These are phyloP conservation scores for Boletus reticuloceps DNA, from an alignment of 768 basidiomycete species.

Conservation along the genomic window DNA sequence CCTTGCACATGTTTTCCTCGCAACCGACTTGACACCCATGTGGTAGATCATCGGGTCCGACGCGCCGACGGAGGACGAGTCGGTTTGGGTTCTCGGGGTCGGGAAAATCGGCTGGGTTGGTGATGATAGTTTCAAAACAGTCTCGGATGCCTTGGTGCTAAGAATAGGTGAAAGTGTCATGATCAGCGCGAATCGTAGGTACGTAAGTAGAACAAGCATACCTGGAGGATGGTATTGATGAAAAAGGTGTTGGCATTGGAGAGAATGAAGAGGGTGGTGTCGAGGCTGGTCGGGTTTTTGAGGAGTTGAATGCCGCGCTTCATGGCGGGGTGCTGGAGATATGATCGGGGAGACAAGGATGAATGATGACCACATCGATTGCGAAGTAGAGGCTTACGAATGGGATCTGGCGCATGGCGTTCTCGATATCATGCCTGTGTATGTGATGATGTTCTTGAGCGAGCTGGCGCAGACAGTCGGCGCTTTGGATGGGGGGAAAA, in stretches of 20 bases:
- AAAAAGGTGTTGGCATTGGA: slow-evolving; percentile 94
- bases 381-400: slow-evolving; percentile 54
- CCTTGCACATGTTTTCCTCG: slow-evolving; percentile 98
- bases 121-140: slow-evolving; percentile 82
- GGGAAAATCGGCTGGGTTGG: slow-evolving; percentile 89
- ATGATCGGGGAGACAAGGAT: neutral
- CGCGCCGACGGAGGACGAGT: slow-evolving; percentile 70
- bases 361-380: neutral
- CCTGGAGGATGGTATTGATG: slow-evolving; percentile 87
- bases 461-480: slow-evolving; percentile 68
- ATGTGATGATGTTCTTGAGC: slow-evolving; percentile 55
- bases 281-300: slow-evolving; percentile 57
- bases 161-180: neutral
- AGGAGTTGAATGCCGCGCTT: slow-evolving; percentile 78
- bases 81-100: slow-evolving; percentile 54
- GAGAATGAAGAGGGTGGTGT: slow-evolving; percentile 81
- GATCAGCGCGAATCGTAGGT: neutral
- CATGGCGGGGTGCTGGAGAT: slow-evolving; percentile 90
- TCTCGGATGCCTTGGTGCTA: slow-evolving; percentile 62
- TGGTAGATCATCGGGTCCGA: slow-evolving; percentile 74
- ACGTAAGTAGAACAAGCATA: slow-evolving; percentile 22
- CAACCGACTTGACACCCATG: slow-evolving; percentile 88
- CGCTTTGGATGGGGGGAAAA: slow-evolving; percentile 36
- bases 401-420: slow-evolving; percentile 77
- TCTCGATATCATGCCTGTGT: slow-evolving; percentile 71